Evolutionary conservation across 2,329 filamentous ascomycete species (phyloP).

Genomic region (Exutisphaerella laricina): DNA sequence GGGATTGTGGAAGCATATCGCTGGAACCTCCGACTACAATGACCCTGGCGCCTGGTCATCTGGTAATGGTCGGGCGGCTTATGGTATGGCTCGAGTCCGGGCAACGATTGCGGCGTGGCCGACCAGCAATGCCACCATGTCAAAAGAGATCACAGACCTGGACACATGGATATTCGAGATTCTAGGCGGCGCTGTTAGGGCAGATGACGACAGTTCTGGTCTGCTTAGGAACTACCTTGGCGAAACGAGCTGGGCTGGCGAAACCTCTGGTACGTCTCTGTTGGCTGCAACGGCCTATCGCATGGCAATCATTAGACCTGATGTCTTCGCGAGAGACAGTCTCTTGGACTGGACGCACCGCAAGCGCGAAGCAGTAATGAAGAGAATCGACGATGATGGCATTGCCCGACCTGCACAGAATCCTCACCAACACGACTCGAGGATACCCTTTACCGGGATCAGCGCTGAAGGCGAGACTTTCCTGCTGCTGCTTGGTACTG

Average conservation of each 20-base stretch:
- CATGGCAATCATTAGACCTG: slow-evolving; percentile 40
- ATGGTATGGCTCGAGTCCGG: slow-evolving; percentile 44
- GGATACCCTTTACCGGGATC: slow-evolving; percentile 11
- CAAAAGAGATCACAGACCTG: slow-evolving; percentile 25
- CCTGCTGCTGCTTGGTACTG: slow-evolving; percentile 40
- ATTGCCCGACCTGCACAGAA: slow-evolving; percentile 40
- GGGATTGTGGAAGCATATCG: slow-evolving; percentile 45
- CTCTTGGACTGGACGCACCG: slow-evolving; percentile 42
- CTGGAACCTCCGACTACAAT: slow-evolving; percentile 31
- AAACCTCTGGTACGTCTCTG: slow-evolving; percentile 46
- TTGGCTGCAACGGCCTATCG: slow-evolving; percentile 43
- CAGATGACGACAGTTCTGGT: slow-evolving; percentile 34
- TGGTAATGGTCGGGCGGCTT: slow-evolving; percentile 46
- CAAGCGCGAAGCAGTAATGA: slow-evolving; percentile 37
- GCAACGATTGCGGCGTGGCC: slow-evolving; percentile 38
- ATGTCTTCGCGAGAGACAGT: slow-evolving; percentile 28
- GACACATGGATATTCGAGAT: slow-evolving; percentile 35
- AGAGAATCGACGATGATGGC: slow-evolving; percentile 35
- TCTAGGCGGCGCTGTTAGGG: slow-evolving; percentile 33
- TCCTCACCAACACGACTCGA: slow-evolving; percentile 36
- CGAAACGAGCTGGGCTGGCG: slow-evolving; percentile 39
- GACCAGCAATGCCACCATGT: slow-evolving; percentile 18
- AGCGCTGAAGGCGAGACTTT: slow-evolving; percentile 44
- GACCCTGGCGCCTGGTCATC: slow-evolving; percentile 44
- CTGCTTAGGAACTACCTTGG: slow-evolving; percentile 45